These are phyloP conservation scores for Aeminium ludgeri DNA, from an alignment of 495 filamentous ascomycete genomes.

Conservation along the genomic window DNA sequence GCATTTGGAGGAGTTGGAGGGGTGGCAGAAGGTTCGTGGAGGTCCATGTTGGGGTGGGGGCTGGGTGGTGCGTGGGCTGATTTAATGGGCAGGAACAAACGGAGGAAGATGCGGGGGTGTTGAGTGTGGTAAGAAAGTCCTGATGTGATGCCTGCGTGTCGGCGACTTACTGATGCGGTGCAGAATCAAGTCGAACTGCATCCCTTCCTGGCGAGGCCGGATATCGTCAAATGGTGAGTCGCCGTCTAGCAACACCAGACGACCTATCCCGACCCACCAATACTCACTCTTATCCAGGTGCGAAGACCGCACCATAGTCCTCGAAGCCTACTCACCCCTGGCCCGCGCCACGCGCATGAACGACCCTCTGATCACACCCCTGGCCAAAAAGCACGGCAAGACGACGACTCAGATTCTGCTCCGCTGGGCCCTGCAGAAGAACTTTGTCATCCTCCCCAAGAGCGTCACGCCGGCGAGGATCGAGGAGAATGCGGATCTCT, in stretches of 20 bases:
- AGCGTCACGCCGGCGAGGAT: conserved; percentile 52
- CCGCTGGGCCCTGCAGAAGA: conserved; percentile 76
- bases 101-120: conserved; percentile 51
- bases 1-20: conserved; percentile 57
- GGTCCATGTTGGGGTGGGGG: neutral
- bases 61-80: neutral
- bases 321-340: conserved; percentile 56
- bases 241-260: conserved; percentile 12
- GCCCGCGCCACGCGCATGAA: conserved; percentile 49
- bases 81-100: conserved; percentile 26
- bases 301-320: conserved; percentile 4
- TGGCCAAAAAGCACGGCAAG: conserved; percentile 56
- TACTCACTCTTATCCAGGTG: neutral
- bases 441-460: conserved; percentile 59
- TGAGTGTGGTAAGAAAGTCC: conserved; percentile 36
- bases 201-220: conserved; percentile 63
- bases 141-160: too few species aligned
- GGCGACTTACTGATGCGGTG: too few species aligned
- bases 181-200: conserved; percentile 74
- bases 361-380: conserved; percentile 40
- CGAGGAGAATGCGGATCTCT: conserved; percentile 58
- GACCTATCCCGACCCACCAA: conserved; percentile 20
- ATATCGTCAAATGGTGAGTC: conserved; percentile 52
- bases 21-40: conserved; percentile 39
- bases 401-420: conserved; percentile 63